phyloP scores from a whole-genome alignment of 441 rosid genomes.

The Gossypium gossypioides region DNA sequence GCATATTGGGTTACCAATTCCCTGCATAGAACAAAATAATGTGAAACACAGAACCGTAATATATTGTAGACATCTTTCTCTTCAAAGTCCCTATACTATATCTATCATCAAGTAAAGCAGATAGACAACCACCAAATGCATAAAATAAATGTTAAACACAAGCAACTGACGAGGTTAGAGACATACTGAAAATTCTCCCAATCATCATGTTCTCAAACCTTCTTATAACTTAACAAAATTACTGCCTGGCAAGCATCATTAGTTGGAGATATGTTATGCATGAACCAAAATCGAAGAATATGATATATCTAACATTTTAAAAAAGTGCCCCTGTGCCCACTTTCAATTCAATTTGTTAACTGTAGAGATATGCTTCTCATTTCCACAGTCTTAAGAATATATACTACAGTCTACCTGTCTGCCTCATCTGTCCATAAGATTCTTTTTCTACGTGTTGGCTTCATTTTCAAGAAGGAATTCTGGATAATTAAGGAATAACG shows the following conservation, averaged over 20 bases:
- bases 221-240: constrained; percentile 6
- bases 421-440: constrained; percentile 79
- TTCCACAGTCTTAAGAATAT: constrained; percentile 1
- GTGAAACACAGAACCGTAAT: constrained; percentile 17
- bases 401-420: constrained; percentile 52
- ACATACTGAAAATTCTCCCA: neutral
- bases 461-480: constrained; percentile 38
- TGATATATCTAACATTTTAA: neutral
- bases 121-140: constrained; percentile 12
- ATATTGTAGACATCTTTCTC: neutral
- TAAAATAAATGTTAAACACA: neutral
- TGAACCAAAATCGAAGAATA: neutral
- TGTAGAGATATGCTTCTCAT: neutral
- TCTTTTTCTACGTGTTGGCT: constrained; percentile 43
- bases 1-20: constrained; percentile 65
- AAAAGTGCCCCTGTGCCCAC: neutral
- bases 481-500: constrained; percentile 33
- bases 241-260: neutral
- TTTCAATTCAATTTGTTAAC: neutral
- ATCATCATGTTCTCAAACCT: neutral
- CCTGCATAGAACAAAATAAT: constrained; percentile 39
- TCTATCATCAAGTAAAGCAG: constrained; percentile 7
- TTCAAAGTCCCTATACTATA: neutral
- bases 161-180: neutral
- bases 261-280: constrained; percentile 2